phyloP scores from a whole-genome alignment of 352 stramenopile genomes.

The Phytophthora pluvialis region DNA sequence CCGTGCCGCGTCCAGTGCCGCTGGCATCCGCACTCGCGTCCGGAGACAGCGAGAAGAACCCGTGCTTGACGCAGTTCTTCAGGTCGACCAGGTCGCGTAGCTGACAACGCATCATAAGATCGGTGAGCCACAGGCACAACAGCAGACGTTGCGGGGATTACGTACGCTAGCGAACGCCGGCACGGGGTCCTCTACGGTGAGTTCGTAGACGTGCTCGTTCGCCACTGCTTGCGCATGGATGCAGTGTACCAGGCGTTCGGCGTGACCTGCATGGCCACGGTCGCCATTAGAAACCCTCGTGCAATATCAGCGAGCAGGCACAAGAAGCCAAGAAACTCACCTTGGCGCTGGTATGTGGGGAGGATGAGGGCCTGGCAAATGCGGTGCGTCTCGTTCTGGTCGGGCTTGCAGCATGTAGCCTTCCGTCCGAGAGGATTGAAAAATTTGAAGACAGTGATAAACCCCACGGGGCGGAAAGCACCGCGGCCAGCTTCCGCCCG shows the following conservation, averaged over 20 bases:
- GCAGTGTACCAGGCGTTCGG: slow-evolving; percentile 73
- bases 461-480: slow-evolving; percentile 60
- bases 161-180: slow-evolving; percentile 73
- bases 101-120: slow-evolving; percentile 33
- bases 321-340: slow-evolving; percentile 23
- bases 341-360: slow-evolving; percentile 80
- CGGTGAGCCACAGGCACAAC: slow-evolving; percentile 2
- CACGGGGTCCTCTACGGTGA: slow-evolving; percentile 87
- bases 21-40: slow-evolving; percentile 18
- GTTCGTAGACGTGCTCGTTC: slow-evolving; percentile 71
- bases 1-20: slow-evolving; percentile 47
- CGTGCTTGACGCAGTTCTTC: slow-evolving; percentile 60
- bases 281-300: slow-evolving; percentile 3
- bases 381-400: slow-evolving; percentile 73
- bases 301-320: not conserved
- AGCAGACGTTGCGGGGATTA: slow-evolving; percentile 9
- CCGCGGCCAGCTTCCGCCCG: slow-evolving; percentile 18
- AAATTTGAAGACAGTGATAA: slow-evolving; percentile 87
- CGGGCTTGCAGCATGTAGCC: slow-evolving; percentile 31
- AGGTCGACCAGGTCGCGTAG: slow-evolving; percentile 77
- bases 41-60: slow-evolving; percentile 66
- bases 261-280: slow-evolving; percentile 52
- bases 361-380: slow-evolving; percentile 89
- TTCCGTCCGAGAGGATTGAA: slow-evolving; percentile 76
- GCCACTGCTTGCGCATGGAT: slow-evolving; percentile 63